Percentiles rank a stretch among this genome's conserved stretches.
Evolutionary conservation across 1,284 basidiomycete species (phyloP).

Genomic region (Ganoderma multipileum): DNA sequence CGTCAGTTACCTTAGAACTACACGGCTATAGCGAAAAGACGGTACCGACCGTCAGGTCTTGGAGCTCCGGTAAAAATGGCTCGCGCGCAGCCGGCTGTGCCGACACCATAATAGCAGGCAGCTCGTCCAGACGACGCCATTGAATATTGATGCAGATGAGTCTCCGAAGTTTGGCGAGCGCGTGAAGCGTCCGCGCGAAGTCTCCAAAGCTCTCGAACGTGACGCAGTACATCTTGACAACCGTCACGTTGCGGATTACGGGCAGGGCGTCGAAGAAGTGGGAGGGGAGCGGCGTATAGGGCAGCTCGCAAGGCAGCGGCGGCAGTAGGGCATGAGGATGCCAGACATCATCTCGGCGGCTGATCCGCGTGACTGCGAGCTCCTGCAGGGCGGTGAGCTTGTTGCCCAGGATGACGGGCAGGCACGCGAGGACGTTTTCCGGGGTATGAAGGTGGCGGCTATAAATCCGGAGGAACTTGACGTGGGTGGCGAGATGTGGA

Average conservation of each 20-base stretch:
- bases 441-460: not conserved
- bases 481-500: not conserved
- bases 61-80: not conserved
- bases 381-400: not conserved
- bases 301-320: not conserved
- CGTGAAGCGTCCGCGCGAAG: not conserved
- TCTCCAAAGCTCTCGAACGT: not conserved
- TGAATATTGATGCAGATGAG: not conserved
- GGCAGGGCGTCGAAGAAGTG: not conserved
- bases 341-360: not conserved
- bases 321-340: not conserved
- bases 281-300: not conserved
- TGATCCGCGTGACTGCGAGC: not conserved
- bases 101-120: not conserved
- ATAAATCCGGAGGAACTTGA: not conserved
- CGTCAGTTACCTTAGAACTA: not conserved
- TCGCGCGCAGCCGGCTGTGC: not conserved
- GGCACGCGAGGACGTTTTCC: not conserved
- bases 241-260: not conserved
- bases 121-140: not conserved
- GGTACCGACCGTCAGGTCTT: not conserved
- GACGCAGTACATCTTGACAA: not conserved
- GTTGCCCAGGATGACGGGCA: not conserved
- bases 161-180: not conserved
- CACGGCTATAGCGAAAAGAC: not conserved